Percentiles rank a stretch among this genome's conserved stretches.
Evolutionary conservation across 1,139 yeast species (phyloP).

Genomic region (Yamadazyma dendronema): DNA sequence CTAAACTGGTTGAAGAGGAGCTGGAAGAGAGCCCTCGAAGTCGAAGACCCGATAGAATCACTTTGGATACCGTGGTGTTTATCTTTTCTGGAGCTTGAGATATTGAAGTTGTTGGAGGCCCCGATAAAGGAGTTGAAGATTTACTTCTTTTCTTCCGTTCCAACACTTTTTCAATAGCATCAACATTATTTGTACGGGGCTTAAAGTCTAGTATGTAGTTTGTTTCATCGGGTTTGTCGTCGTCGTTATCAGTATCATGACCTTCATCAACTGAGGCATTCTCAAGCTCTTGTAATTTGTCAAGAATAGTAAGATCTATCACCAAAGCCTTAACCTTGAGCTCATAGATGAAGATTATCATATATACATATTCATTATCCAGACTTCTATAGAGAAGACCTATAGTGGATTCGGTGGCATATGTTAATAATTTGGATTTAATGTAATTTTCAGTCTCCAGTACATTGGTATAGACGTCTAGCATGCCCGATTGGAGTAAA

Average conservation of each 20-base stretch:
- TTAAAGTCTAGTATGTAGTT: conserved; percentile 12
- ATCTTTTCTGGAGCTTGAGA: conserved; percentile 22
- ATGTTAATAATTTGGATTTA: conserved; percentile 18
- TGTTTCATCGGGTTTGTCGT: background rate
- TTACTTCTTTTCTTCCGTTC: conserved; percentile 19
- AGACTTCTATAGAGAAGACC: conserved; percentile 19
- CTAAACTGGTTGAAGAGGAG: conserved; percentile 16
- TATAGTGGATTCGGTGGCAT: conserved; percentile 9
- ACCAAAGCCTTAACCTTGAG: conserved; percentile 17
- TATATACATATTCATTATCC: conserved; percentile 15
- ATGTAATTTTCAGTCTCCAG: conserved; percentile 26
- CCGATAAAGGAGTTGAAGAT: conserved; percentile 15
- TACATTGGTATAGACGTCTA: conserved; percentile 26
- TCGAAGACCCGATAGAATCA: conserved; percentile 42
- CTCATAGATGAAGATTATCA: conserved; percentile 21
- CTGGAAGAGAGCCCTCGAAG: conserved; percentile 39
- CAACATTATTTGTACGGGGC: conserved; percentile 8
- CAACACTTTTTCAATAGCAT: conserved; percentile 38
- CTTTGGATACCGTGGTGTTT: conserved; percentile 32
- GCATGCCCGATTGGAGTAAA: conserved; percentile 24
- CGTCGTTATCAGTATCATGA: background rate
- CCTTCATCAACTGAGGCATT: conserved; percentile 1
- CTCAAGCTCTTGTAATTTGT: conserved; percentile 5
- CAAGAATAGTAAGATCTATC: conserved; percentile 15
- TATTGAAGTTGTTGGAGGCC: too few relatives aligned